These are phyloP conservation scores for Capsicum pubescens DNA, from an alignment of 257 asterid genomes.

Conservation along the genomic window DNA sequence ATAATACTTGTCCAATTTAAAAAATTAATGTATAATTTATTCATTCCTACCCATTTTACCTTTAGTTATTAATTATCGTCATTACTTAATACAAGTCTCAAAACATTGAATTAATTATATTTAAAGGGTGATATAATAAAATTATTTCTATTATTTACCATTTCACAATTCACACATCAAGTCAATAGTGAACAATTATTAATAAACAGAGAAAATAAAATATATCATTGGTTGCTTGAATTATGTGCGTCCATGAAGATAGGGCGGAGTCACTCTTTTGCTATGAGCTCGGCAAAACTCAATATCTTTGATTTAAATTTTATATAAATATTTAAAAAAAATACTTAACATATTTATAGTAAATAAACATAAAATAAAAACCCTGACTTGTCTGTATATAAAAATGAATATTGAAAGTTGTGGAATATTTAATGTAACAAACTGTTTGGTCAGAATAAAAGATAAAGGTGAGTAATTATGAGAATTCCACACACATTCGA, in stretches of 20 bases:
- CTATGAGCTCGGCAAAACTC: neutral
- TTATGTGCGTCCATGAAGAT: neutral
- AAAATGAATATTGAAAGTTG: neutral
- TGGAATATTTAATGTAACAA: slow-evolving; percentile 15
- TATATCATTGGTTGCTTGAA: neutral
- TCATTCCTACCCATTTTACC: too few relatives aligned
- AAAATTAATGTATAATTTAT: too few relatives aligned
- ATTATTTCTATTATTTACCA: too few relatives aligned
- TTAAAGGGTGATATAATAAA: too few relatives aligned
- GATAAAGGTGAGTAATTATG: slow-evolving; percentile 30
- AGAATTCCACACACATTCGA: slow-evolving; percentile 46
- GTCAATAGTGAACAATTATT: too few relatives aligned
- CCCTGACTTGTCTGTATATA: neutral
- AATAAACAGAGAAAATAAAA: too few relatives aligned
- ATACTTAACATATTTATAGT: neutral
- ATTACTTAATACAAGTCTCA: too few relatives aligned
- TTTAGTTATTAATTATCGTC: too few relatives aligned
- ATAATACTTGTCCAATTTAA: too few relatives aligned
- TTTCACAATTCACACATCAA: too few relatives aligned
- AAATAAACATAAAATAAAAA: neutral
- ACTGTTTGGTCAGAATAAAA: slow-evolving; percentile 36
- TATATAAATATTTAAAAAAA: neutral
- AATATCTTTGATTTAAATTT: neutral
- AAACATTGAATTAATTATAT: too few relatives aligned
- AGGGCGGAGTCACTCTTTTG: neutral